phyloP scores from a whole-genome alignment of 768 basidiomycete species.

The Rhizopogon sp. region DNA sequence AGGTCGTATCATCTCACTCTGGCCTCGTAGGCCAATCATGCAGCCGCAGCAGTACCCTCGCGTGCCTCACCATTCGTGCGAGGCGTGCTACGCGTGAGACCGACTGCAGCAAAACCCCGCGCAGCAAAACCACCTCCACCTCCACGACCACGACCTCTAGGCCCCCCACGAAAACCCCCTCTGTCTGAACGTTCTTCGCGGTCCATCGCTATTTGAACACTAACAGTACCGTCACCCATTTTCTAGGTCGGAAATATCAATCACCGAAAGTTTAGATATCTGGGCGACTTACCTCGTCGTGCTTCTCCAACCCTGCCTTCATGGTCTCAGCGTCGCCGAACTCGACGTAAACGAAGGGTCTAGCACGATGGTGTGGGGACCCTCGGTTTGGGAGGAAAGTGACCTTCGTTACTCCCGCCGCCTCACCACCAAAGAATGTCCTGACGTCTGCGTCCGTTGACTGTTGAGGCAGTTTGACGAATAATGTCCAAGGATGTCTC shows the following conservation, averaged over 20 bases:
- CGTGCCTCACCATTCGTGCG: slow-evolving; percentile 25
- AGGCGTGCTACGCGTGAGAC: slow-evolving; percentile 43
- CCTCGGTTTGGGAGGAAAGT: slow-evolving; percentile 28
- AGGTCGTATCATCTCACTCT: slow-evolving; percentile 12
- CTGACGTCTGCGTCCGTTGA: slow-evolving; percentile 61
- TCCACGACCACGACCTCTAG: slow-evolving; percentile 44
- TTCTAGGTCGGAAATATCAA: slow-evolving; percentile 39
- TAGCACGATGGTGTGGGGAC: slow-evolving; percentile 41
- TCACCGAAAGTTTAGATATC: background rate
- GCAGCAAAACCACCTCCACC: slow-evolving; percentile 52
- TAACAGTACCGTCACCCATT: slow-evolving; percentile 60
- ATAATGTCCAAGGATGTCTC: slow-evolving; percentile 81
- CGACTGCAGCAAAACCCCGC: slow-evolving; percentile 65
- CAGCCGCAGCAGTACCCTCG: slow-evolving; percentile 18
- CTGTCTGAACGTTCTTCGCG: slow-evolving; percentile 33
- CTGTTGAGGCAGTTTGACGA: slow-evolving; percentile 58
- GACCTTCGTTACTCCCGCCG: slow-evolving; percentile 64
- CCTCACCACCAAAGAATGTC: slow-evolving; percentile 73
- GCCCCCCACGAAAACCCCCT: slow-evolving; percentile 42
- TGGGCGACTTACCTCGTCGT: slow-evolving; percentile 52
- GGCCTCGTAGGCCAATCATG: slow-evolving; percentile 15
- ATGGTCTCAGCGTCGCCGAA: slow-evolving; percentile 86
- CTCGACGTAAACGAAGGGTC: slow-evolving; percentile 78
- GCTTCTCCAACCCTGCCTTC: slow-evolving; percentile 73
- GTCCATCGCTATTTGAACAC: slow-evolving; percentile 71